These are phyloP conservation scores for Elaeis guineensis DNA, from an alignment of 176 grass and related monocot genomes.

Conservation along the genomic window DNA sequence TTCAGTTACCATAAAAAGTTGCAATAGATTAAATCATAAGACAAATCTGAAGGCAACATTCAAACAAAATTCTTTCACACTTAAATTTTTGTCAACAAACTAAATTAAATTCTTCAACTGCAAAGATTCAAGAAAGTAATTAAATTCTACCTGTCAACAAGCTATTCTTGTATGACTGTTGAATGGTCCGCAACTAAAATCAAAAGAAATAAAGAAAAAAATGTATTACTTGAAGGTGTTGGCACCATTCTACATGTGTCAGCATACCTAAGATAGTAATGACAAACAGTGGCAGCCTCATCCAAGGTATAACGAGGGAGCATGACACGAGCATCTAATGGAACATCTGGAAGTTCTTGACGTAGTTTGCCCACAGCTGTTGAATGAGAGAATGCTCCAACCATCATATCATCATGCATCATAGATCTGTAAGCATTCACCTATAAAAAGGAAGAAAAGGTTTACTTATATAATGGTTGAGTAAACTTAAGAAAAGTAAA, in stretches of 20 bases:
- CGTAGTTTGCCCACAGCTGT: constrained; percentile 91
- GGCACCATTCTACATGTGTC: neutral
- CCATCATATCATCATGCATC: constrained; percentile 92
- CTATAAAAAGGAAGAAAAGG: constrained; percentile 36
- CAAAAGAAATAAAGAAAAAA: neutral
- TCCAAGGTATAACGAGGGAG: constrained; percentile 78
- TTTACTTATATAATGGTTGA: constrained; percentile 4
- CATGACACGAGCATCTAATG: constrained; percentile 49
- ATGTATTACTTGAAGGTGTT: neutral
- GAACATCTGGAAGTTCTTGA: constrained; percentile 79
- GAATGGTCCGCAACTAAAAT: too few relatives aligned
- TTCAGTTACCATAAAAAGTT: too few relatives aligned
- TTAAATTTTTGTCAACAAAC: too few relatives aligned
- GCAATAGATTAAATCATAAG: too few relatives aligned
- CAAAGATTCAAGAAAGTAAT: too few relatives aligned
- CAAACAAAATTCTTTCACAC: too few relatives aligned
- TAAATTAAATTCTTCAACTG: too few relatives aligned
- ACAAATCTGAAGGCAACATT: too few relatives aligned
- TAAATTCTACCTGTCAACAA: too few relatives aligned
- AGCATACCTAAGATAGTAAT: constrained; percentile 91
- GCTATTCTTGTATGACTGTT: too few relatives aligned
- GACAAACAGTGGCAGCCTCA: constrained; percentile 76
- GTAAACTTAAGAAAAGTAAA: neutral
- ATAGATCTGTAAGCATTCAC: constrained; percentile 80
- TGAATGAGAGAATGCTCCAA: constrained; percentile 94